phyloP scores from a whole-genome alignment of 2,329 filamentous ascomycete genomes.

The Curvularia hawaiiensis region DNA sequence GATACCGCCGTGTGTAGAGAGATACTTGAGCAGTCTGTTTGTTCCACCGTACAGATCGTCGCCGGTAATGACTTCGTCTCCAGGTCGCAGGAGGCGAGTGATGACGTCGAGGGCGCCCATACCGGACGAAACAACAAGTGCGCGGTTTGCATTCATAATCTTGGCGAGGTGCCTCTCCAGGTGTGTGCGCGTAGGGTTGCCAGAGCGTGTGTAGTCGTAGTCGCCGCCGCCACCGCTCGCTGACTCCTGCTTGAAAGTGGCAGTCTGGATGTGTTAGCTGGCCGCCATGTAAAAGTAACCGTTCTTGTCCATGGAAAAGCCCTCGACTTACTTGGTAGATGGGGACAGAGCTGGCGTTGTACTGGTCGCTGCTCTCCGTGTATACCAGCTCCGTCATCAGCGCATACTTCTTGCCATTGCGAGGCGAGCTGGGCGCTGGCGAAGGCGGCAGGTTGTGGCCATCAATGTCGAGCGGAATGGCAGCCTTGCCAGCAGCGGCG shows the following conservation, averaged over 20 bases:
- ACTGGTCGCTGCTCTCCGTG: conserved; percentile 95
- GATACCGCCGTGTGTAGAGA: conserved; percentile 88
- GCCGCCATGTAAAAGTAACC: neutral
- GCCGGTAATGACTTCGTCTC: conserved; percentile 96
- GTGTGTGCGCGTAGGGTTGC: conserved; percentile 94
- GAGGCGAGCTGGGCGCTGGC: conserved; percentile 88
- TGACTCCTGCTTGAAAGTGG: conserved; percentile 94
- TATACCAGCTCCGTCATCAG: conserved; percentile 96
- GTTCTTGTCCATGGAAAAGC: neutral
- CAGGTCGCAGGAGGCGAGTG: conserved; percentile 84
- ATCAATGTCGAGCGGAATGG: conserved; percentile 47
- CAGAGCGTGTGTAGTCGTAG: conserved; percentile 98
- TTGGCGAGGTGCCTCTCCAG: conserved; percentile 96
- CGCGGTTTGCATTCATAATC: conserved; percentile 95
- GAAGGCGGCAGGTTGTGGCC: conserved; percentile 59
- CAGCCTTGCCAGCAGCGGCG: conserved; percentile 48
- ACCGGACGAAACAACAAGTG: conserved; percentile 90
- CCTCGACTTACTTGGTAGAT: conserved; percentile 79
- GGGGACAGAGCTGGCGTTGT: conserved; percentile 92
- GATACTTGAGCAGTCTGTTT: conserved; percentile 89
- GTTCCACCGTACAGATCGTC: conserved; percentile 97
- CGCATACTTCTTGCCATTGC: conserved; percentile 85
- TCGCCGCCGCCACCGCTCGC: conserved; percentile 78
- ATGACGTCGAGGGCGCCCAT: conserved; percentile 99
- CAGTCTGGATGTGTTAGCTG: conserved; percentile 64